Base-by-base conservation (phyloP, 257 asterid species). In the Knoxia roxburghii region DNA sequence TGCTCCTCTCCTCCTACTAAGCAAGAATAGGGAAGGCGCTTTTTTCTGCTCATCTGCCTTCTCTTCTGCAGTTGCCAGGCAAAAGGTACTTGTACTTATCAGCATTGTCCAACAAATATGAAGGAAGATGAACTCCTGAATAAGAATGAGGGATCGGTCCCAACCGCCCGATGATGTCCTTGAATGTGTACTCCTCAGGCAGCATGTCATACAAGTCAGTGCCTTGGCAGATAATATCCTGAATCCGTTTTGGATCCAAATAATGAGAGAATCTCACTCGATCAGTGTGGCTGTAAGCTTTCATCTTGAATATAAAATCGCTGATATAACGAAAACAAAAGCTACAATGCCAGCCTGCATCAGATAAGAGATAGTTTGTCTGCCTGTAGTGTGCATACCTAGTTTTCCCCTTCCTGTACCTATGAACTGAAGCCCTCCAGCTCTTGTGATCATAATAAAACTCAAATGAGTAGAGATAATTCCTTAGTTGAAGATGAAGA, bases 271-370 rank as follows among this genome's bases (percentile, higher is more conserved):
- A 91, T 40, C 93, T 83, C 72, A 91, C 87, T 9, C 97, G 79
- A 56, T 91, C 97, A 8, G 65, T 82, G 50, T 91, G 97, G 77
- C 97, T 91, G 62, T 91, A 91, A 45, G 97, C 96, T 75, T 91
- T 91, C 96, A 91, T 91, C 85, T 91, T 91, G 85, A 88, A 91
- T 58, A 79, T 77, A 53, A 91, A 91, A 21, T 91, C 97, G 30
- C 80, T 86, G 48, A 88, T 82, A 4, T 17, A 80, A 8, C 93
- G 80, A 64, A 91, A 91, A 77, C 97, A 91, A 72, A 91, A 91
- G 91, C 97, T 91, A 21, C 97, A 91, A 68, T 91, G 97, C 97
- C 97, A 91, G 50, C 97, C 97, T 0, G 97, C 85, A 57, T 88
- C 96, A 0, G 85, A 90, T 80, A 91, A 84, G 67, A 91, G 78